Base-by-base conservation (phyloP, 2,329 filamentous ascomycete species). In the Sporothrix curviconia region DNA sequence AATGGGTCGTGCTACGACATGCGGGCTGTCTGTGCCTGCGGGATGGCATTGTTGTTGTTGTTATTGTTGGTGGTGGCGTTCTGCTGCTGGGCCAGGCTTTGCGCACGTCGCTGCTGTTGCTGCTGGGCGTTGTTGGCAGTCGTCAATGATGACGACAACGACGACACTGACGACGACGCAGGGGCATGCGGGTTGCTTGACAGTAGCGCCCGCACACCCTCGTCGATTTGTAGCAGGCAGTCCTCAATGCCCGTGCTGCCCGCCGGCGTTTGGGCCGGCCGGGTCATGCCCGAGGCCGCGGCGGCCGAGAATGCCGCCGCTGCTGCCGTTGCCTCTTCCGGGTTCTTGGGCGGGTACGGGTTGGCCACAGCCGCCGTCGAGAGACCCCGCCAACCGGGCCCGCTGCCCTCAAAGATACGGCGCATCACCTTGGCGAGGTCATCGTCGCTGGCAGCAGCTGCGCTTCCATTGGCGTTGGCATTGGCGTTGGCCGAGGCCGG, bases 301-400 rank as follows among this genome's bases (percentile, higher is more conserved):
- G 36, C 32, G 2, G 36, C 25, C 28, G 28, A 15, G 25, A 8
- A 28, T 19, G 9, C 25, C 39, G 8, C 40, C 50, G 19, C n/a
- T 2, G 24, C 14, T 11, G 39, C 34, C 30, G 36, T 12, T 9
- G 36, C 39, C 34, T 11, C 24, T 7, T 37, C 51, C 11, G 22
- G 37, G 7, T 14, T 30, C 37, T 42, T 47, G n/a, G 24, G 52
- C 1, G 44, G 43, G 28, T 58, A 30, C 70, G 68, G 60, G 66
- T 68, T 6, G 72, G 59, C 76, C 7, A 78, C 78, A 2, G 76
- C 79, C 55, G 78, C 72, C 3, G 70, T 72, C 36, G 67, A 65
- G 47, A 83, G 73, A 1, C 79, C 78, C 39, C 70, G 68, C 76
- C 79, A 82, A 19, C 71, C 72, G 2, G 70, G 62, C 11, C 76